Evolutionary conservation across 495 filamentous ascomycete species (phyloP).

Genomic region (Durotheca rogersii): DNA sequence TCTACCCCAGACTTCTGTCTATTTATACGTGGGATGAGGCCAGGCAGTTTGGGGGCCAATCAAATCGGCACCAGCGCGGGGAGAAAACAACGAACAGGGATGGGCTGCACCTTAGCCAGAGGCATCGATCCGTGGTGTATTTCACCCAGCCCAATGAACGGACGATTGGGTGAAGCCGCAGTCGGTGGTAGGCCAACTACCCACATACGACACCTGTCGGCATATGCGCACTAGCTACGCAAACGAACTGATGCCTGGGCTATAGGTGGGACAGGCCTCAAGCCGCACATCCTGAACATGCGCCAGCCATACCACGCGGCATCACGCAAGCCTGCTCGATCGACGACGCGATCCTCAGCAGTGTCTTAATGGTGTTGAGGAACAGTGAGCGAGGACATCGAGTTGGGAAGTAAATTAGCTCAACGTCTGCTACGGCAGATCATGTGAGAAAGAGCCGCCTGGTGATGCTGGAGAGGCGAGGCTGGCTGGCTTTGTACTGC

Average conservation of each 20-base stretch:
- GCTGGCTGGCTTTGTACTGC: no score
- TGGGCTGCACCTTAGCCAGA: conserved; percentile 18
- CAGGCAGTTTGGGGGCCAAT: conserved; percentile 27
- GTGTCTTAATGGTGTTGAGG: no score
- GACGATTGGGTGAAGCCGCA: conserved; percentile 2
- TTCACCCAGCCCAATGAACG: conserved; percentile 26
- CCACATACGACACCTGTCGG: not conserved
- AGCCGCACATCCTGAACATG: not conserved
- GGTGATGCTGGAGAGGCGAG: no score
- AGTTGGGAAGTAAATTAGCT: conserved; percentile 15
- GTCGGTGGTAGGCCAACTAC: conserved; percentile 12
- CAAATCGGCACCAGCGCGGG: conserved; percentile 8
- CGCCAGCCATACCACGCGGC: not conserved
- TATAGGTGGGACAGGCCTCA: not conserved
- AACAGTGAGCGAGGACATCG: not conserved
- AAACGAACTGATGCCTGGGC: not conserved
- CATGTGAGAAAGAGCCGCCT: no score
- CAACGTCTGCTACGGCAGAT: conserved; percentile 3
- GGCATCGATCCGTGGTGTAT: conserved; percentile 22
- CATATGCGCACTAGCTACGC: conserved; percentile 1
- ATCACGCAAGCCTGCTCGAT: conserved; percentile 32
- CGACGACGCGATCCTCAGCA: no score
- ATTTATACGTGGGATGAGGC: conserved; percentile 3
- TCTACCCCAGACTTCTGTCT: conserved; percentile 30
- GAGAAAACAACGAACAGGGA: conserved; percentile 10